Evolutionary conservation across 73 alveolate genomes (phyloP), one percentile per base, ranked within the genome.

Genomic region (Blepharisma japonicum): DNA sequence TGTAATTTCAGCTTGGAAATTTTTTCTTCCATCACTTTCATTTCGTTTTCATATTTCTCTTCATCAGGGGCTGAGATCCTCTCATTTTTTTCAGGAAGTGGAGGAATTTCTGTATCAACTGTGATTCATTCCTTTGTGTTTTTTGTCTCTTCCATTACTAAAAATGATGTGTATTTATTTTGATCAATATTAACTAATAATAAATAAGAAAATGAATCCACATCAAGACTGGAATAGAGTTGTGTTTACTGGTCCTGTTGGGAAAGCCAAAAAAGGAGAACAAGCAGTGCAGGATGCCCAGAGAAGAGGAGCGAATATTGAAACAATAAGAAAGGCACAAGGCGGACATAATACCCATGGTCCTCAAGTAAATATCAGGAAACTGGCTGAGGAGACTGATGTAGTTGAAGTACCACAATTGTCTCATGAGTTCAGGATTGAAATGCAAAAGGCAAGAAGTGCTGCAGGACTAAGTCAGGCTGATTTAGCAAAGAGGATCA

Each of bases 401-500:
- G 66, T 51, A 2, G 66, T 51, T 11, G 27, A 11, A 14, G 66
- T 51, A 1, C 27, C 66, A 14, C 27, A 51, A 4, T 4, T 51
- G n/a, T 18, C 66, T 32, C 85, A 79, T 67, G 96, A 87, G 79
- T 90, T 94, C 55, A 91, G 94, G 23, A 61, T 71, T 25, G 94
- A 89, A 45, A 81, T 94, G 38, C 80, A 79, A 68, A 68, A 90
- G 80, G 99, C 99, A 9, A 87, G 99, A 84, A 55, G 55, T 61
- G 95, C 86, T 55, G 86, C 85, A 66, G 90, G 92, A 67, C 81
- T 89, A 88, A 86, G 96, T 45, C 94, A 94, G 79, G 98, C 90
- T 39, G 91, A 94, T 80, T 82, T 94, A 49, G 99, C 99, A 53
- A 89, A 92, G 71, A 94, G 95, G 55, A 71, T 92, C 79, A 91